Base-by-base conservation (phyloP, 257 asterid species). In the Ilex asprella region DNA sequence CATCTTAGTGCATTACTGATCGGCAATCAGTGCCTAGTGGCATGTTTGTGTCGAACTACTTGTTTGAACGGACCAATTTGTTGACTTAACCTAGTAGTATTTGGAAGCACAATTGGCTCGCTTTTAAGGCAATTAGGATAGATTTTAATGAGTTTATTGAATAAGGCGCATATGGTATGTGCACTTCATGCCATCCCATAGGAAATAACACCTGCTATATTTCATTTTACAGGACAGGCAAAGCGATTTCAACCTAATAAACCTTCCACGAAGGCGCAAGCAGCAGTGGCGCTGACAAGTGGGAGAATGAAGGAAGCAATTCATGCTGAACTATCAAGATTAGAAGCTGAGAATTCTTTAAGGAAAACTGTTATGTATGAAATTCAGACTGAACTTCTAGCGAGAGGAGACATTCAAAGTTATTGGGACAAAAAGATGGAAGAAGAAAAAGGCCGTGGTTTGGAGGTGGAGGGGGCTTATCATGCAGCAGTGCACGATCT, bases 231-330 rank as follows among this genome's bases (percentile, higher is more conserved):
- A 92, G 98, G 99, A 66, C 94, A 82, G 74, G 77, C 85, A 78
- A 85, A 83, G 72, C 83, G 97, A 53, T 63, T 89, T 47, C 99
- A 93, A 77, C 95, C 97, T 16, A 78, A 63, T 39, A 89, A 84
- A 79, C 99, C 97, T 9, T 89, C 88, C 79, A 89, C 95, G n/a
- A 85, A 79, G 64, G 97, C 83, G 31, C 99, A 93, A 77, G 97
- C 83, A 30, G 95, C 89, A 10, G 91, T 93, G 15, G 93, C 96
- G 13, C 72, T 93, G 70, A 70, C 94, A 16, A 80, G 89, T 64
- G 99, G 96, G 64, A 73, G 86, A 70, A 81, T 80, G 87, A 39
- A 69, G 64, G 78, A 84, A 35, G 67, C 75, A 64, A 66, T 84
- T 51, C 70, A 61, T 50, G 78, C 77, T 11, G 97, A 89, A 70